These are phyloP conservation scores for Nephelium lappaceum DNA, from an alignment of 345 rosid genomes.

Conservation along the genomic window DNA sequence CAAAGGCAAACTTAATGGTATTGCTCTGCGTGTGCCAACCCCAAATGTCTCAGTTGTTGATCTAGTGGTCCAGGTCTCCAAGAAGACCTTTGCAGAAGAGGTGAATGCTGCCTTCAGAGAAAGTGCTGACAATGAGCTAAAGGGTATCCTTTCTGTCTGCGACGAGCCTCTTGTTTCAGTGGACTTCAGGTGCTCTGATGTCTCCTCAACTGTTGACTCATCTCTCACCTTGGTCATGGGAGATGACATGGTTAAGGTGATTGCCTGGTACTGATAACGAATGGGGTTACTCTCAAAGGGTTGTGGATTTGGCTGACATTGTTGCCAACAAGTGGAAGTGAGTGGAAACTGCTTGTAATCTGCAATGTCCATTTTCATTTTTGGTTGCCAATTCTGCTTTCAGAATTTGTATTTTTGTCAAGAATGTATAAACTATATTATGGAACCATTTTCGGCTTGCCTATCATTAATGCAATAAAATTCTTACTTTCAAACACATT, in stretches of 20 bases:
- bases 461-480: constrained; percentile 25
- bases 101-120: constrained; percentile 92
- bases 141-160: constrained; percentile 80
- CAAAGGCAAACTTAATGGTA: constrained; percentile 93
- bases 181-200: constrained; percentile 93
- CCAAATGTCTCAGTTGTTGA: constrained; percentile 96
- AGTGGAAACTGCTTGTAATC: constrained; percentile 5
- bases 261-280: constrained; percentile 98
- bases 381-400: constrained; percentile 28
- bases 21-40: constrained; percentile 95
- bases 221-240: constrained; percentile 98
- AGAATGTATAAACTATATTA: constrained; percentile 27
- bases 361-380: constrained; percentile 25
- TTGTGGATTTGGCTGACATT: constrained; percentile 92
- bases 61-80: constrained; percentile 86
- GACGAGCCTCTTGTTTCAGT: constrained; percentile 96
- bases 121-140: constrained; percentile 76
- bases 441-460: constrained; percentile 18
- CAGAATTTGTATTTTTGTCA: constrained; percentile 29
- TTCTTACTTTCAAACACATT: constrained; percentile 18
- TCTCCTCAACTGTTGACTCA: constrained; percentile 80
- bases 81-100: constrained; percentile 95
- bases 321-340: constrained; percentile 90
- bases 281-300: constrained; percentile 99
- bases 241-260: constrained; percentile 97